Evolutionary conservation across 2,329 filamentous ascomycete genomes (phyloP).

Genomic region (Trichoderma cornu-damae): DNA sequence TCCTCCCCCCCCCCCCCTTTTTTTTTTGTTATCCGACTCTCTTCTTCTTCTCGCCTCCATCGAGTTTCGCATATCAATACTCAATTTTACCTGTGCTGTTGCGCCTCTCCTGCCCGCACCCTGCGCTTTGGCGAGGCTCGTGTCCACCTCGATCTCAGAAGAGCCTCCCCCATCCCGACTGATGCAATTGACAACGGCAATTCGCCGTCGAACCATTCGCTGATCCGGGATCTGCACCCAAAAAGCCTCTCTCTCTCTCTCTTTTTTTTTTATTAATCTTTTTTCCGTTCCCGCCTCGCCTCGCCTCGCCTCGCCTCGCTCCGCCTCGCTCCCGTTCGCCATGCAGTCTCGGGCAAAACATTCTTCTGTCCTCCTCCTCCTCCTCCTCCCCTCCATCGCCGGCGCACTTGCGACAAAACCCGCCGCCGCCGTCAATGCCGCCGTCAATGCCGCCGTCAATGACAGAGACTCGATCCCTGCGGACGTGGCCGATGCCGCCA

Average conservation of each 20-base stretch:
- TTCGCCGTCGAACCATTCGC: neutral
- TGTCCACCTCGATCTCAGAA: neutral
- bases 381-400: constrained; percentile 55
- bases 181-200: constrained; percentile 7
- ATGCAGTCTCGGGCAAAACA: constrained; percentile 57
- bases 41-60: constrained; percentile 12
- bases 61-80: neutral
- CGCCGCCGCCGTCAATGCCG: constrained; percentile 23
- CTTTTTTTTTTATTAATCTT: no score
- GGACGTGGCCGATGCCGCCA: constrained; percentile 25
- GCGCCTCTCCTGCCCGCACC: neutral
- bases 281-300: no score
- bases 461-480: constrained; percentile 25
- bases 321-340: constrained; percentile 25
- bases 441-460: constrained; percentile 22
- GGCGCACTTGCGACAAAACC: constrained; percentile 36
- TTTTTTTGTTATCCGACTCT: neutral
- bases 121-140: constrained; percentile 1
- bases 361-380: constrained; percentile 54
- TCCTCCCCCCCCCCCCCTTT: no score
- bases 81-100: neutral
- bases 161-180: no score
- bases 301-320: neutral
- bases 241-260: no score
- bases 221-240: neutral